Evolutionary conservation across 2,329 filamentous ascomycete species (phyloP).

Genomic region (Penicillium expansum): DNA sequence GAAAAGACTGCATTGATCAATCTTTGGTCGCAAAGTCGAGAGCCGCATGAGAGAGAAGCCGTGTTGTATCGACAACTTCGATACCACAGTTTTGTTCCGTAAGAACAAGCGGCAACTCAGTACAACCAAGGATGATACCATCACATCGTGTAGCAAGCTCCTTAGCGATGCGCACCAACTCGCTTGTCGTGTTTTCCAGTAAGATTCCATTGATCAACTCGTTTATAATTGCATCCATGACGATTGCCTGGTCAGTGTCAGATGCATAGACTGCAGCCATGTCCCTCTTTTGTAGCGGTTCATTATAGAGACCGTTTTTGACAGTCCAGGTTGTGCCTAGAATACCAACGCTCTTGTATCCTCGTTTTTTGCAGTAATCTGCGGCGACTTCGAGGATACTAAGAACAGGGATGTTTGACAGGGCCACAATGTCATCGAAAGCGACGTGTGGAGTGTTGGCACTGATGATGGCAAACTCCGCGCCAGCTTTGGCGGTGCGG

Average conservation of each 20-base stretch:
- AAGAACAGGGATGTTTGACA: slow-evolving; percentile 9
- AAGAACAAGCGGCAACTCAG: slow-evolving; percentile 9
- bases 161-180: slow-evolving; percentile 5
- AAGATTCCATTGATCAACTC: not conserved
- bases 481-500: slow-evolving; percentile 8
- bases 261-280: slow-evolving; percentile 7
- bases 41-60: slow-evolving; percentile 6
- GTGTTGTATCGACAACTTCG: slow-evolving; percentile 9
- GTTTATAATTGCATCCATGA: not conserved
- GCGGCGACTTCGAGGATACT: slow-evolving; percentile 7
- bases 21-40: slow-evolving; percentile 4
- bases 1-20: not conserved
- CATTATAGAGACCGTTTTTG: slow-evolving; percentile 2
- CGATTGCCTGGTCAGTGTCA: not conserved
- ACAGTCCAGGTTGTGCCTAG: slow-evolving; percentile 7
- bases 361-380: slow-evolving; percentile 1
- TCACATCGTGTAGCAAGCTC: slow-evolving; percentile 8
- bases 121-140: slow-evolving; percentile 9
- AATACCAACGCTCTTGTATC: not conserved
- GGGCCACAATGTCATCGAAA: not conserved
- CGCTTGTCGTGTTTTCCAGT: not conserved
- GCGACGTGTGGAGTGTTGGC: slow-evolving; percentile 10
- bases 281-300: not conserved
- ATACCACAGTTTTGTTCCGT: slow-evolving; percentile 8
- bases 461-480: slow-evolving; percentile 13